Evolutionary conservation across 2,329 filamentous ascomycete genomes (phyloP).

Genomic region (Neocucurbitaria cava): DNA sequence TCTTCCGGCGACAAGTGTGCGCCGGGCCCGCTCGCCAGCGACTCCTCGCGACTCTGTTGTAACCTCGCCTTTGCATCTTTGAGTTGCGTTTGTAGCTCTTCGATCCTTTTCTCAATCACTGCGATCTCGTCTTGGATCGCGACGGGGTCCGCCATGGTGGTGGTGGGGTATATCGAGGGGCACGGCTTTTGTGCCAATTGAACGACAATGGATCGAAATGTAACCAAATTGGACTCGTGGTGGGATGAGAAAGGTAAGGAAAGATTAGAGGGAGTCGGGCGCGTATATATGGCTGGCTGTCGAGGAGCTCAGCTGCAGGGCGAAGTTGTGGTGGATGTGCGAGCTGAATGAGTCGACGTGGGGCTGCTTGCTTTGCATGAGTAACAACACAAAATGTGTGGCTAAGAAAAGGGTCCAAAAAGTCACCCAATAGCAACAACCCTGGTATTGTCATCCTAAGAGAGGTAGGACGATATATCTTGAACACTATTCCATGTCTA

Average conservation of each 20-base stretch:
- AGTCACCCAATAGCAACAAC: neutral
- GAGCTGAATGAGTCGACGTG: slow-evolving; percentile 28
- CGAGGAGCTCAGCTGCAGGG: slow-evolving; percentile 12
- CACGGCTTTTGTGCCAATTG: slow-evolving; percentile 19
- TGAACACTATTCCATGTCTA: no score
- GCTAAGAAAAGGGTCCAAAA: neutral
- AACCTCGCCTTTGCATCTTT: slow-evolving; percentile 40
- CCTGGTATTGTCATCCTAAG: no score
- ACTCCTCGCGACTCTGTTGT: slow-evolving; percentile 29
- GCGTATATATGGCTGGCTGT: slow-evolving; percentile 1
- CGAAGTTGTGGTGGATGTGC: slow-evolving; percentile 9
- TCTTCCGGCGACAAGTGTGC: slow-evolving; percentile 59
- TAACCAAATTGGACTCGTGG: neutral
- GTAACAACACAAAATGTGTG: neutral
- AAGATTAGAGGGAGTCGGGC: neutral
- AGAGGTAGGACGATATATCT: no score
- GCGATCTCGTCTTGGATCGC: slow-evolving; percentile 42
- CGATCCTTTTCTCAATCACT: slow-evolving; percentile 42
- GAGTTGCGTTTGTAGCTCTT: slow-evolving; percentile 37
- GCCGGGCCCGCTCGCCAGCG: slow-evolving; percentile 25
- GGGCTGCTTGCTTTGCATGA: slow-evolving; percentile 14
- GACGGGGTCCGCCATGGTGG: slow-evolving; percentile 42
- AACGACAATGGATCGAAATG: neutral
- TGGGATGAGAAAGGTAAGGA: neutral
- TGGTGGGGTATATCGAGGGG: slow-evolving; percentile 27